Conservation (phyloP, 2,329 filamentous ascomycete genomes). For the Fusarium keratoplasticum region DNA sequence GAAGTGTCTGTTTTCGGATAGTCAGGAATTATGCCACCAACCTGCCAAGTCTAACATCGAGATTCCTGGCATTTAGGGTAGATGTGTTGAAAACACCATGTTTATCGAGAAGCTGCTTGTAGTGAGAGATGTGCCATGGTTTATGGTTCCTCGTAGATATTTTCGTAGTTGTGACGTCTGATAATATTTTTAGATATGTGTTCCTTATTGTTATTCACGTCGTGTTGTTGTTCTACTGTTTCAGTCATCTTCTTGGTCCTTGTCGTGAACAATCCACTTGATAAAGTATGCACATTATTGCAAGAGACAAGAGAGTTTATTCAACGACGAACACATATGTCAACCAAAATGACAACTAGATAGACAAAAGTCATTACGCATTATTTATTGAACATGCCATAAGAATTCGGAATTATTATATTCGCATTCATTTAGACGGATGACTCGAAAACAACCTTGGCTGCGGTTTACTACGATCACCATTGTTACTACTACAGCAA, state of each 20-base stretch:
- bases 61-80: constrained; percentile 11
- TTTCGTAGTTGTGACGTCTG: neutral
- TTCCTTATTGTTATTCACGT: neutral
- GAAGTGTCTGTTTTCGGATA: neutral
- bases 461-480: neutral
- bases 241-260: neutral
- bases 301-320: neutral
- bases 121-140: neutral
- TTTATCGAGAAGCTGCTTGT: neutral
- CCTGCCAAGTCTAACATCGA: neutral
- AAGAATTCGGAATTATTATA: neutral
- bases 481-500: neutral
- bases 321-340: neutral
- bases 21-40: neutral
- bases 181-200: neutral
- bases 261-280: neutral
- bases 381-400: neutral
- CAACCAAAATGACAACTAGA: neutral
- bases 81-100: neutral
- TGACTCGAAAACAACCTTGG: neutral
- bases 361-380: neutral
- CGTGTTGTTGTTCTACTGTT: neutral
- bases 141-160: neutral
- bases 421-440: neutral
- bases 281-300: neutral